Percentiles rank a stretch among this genome's conserved stretches.
Conservation (phyloP, 495 filamentous ascomycete genomes). For the Aspergillus funiculosus region DNA sequence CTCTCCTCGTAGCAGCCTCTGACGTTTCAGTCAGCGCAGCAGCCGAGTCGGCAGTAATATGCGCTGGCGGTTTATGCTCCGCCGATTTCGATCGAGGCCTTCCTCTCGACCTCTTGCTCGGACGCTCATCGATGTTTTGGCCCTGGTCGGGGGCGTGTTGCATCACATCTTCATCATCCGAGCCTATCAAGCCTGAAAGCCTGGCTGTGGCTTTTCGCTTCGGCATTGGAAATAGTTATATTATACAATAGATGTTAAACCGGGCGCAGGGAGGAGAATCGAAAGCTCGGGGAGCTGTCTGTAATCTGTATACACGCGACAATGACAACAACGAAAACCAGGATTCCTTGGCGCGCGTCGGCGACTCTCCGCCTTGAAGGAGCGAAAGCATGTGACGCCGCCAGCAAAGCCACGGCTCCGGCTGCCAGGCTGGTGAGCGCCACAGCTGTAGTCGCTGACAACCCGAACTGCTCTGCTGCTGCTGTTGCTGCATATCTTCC, state of each 20-base stretch:
- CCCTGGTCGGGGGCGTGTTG: slow-evolving; percentile 23
- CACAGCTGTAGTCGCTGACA: slow-evolving; percentile 27
- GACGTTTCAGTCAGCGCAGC: slow-evolving; percentile 20
- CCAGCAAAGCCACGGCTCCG: slow-evolving; percentile 22
- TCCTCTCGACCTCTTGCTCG: slow-evolving; percentile 39
- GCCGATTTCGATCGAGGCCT: slow-evolving; percentile 31
- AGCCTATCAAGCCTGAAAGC: slow-evolving; percentile 59
- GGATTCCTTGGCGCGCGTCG: neutral
- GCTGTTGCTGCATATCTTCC: neutral
- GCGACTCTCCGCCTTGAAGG: neutral
- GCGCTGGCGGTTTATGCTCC: slow-evolving; percentile 18
- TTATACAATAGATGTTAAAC: slow-evolving; percentile 1
- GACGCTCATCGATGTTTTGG: slow-evolving; percentile 32
- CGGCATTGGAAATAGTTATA: slow-evolving; percentile 38
- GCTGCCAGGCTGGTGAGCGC: slow-evolving; percentile 19
- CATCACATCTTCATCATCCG: slow-evolving; percentile 60
- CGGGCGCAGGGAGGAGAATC: neutral
- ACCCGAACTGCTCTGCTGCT: slow-evolving; percentile 9
- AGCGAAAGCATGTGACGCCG: slow-evolving; percentile 27
- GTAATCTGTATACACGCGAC: slow-evolving; percentile 5
- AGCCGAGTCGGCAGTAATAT: slow-evolving; percentile 16
- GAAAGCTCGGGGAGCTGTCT: too few relatives aligned
- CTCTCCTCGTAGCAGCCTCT: slow-evolving; percentile 32
- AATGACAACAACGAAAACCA: slow-evolving; percentile 8
- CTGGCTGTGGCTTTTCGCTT: slow-evolving; percentile 48